These are phyloP conservation scores for Taphrina deformans DNA, from an alignment of 1,139 yeast genomes.

Conservation along the genomic window DNA sequence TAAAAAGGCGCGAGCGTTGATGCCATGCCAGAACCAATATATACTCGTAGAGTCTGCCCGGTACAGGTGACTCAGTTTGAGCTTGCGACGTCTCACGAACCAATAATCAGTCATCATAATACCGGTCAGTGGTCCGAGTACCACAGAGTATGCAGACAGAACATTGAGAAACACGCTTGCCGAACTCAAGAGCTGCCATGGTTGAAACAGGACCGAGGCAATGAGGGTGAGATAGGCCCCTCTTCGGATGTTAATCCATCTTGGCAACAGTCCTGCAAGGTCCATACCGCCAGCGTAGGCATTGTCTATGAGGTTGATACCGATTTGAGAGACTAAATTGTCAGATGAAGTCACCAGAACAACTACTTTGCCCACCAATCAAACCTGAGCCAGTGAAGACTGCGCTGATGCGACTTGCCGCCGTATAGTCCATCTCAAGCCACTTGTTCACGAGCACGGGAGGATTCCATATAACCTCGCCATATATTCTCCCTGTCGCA, in stretches of 20 bases:
- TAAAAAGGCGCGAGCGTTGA: constrained; percentile 72
- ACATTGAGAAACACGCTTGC: constrained; percentile 45
- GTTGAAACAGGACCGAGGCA: constrained; percentile 38
- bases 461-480: constrained; percentile 80
- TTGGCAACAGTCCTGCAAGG: constrained; percentile 57
- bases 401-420: constrained; percentile 69
- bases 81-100: constrained; percentile 41
- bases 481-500: constrained; percentile 70
- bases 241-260: constrained; percentile 54
- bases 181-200: constrained; percentile 47
- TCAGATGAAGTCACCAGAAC: constrained; percentile 55
- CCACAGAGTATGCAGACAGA: constrained; percentile 46
- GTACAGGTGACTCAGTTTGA: constrained; percentile 61
- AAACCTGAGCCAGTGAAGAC: constrained; percentile 76
- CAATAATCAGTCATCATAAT: constrained; percentile 41
- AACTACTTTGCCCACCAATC: constrained; percentile 61
- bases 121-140: constrained; percentile 46
- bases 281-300: constrained; percentile 64
- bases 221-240: constrained; percentile 29
- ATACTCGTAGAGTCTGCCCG: constrained; percentile 49
- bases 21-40: constrained; percentile 60
- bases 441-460: constrained; percentile 67
- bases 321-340: constrained; percentile 24
- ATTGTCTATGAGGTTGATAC: constrained; percentile 56
- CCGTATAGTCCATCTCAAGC: constrained; percentile 34